These are phyloP conservation scores for Trifolium fragiferum DNA, from an alignment of 306 rosid species.

Conservation along the genomic window DNA sequence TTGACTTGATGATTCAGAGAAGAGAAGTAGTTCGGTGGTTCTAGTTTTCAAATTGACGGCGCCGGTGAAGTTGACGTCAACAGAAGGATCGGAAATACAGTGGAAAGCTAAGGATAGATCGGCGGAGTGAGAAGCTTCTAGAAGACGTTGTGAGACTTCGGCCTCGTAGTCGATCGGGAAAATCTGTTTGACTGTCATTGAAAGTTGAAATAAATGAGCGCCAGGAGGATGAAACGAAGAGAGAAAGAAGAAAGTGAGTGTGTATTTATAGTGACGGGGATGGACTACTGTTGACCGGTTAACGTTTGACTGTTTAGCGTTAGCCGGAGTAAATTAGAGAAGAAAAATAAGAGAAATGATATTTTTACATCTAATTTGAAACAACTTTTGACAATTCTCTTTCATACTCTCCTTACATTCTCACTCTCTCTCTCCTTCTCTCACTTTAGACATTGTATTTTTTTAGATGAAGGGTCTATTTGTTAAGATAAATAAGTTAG, in stretches of 20 bases:
- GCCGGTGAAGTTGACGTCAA: conserved; percentile 89
- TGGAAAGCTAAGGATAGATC: conserved; percentile 70
- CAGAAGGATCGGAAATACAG: conserved; percentile 72
- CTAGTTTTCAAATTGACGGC: conserved; percentile 63
- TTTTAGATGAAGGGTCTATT: too few species aligned
- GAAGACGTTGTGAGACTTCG: conserved; percentile 77
- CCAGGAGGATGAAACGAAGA: not conserved
- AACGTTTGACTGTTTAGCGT: too few species aligned
- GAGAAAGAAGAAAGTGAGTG: not conserved
- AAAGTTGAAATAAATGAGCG: conserved; percentile 57
- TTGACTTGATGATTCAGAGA: conserved; percentile 64
- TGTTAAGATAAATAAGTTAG: too few species aligned
- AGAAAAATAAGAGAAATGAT: too few species aligned
- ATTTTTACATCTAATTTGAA: too few species aligned
- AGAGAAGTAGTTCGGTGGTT: conserved; percentile 57
- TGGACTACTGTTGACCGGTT: not conserved
- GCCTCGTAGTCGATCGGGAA: conserved; percentile 86
- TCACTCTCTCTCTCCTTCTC: too few species aligned
- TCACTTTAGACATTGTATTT: too few species aligned
- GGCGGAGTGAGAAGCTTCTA: conserved; percentile 77
- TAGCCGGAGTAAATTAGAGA: too few species aligned
- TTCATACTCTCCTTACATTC: too few species aligned
- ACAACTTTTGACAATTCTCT: too few species aligned
- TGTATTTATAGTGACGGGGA: conserved; percentile 45
- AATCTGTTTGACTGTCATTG: conserved; percentile 62